Conservation (phyloP, 768 basidiomycete genomes). For the Termitomyces sp. region DNA sequence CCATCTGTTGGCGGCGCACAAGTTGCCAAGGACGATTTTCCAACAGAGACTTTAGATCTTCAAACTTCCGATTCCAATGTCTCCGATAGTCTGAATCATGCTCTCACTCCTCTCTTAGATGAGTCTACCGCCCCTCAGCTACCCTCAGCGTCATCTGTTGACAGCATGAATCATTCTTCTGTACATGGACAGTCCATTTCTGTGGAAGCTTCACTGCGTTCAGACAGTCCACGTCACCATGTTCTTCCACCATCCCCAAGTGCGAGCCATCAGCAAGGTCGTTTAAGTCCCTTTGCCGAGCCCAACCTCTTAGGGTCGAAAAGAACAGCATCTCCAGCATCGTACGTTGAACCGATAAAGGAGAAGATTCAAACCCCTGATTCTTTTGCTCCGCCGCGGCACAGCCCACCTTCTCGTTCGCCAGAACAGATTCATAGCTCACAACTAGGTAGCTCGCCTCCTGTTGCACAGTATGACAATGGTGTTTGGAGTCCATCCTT, state of each 20-base stretch:
- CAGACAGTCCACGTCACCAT: constrained; percentile 8
- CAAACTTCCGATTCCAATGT: not conserved
- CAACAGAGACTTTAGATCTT: not conserved
- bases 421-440: constrained; percentile 3
- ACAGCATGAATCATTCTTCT: not conserved
- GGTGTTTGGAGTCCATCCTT: constrained; percentile 2
- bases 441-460: constrained; percentile 7
- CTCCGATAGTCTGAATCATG: not conserved
- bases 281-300: constrained; percentile 8
- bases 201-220: not conserved
- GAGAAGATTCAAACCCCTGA: constrained; percentile 2
- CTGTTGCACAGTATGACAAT: not conserved
- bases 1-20: not conserved
- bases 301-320: not conserved
- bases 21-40: not conserved
- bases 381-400: constrained; percentile 1
- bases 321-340: constrained; percentile 8
- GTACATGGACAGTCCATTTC: not conserved
- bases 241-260: constrained; percentile 14
- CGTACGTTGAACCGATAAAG: constrained; percentile 1
- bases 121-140: not conserved
- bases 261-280: not conserved
- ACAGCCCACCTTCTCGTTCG: not conserved
- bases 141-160: not conserved
- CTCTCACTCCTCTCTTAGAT: not conserved